Percentiles rank a stretch among this genome's conserved stretches.
These are phyloP conservation scores for Bifiguratus adelaidae DNA, from an alignment of 192 early-diverging fungal species.

Conservation along the genomic window DNA sequence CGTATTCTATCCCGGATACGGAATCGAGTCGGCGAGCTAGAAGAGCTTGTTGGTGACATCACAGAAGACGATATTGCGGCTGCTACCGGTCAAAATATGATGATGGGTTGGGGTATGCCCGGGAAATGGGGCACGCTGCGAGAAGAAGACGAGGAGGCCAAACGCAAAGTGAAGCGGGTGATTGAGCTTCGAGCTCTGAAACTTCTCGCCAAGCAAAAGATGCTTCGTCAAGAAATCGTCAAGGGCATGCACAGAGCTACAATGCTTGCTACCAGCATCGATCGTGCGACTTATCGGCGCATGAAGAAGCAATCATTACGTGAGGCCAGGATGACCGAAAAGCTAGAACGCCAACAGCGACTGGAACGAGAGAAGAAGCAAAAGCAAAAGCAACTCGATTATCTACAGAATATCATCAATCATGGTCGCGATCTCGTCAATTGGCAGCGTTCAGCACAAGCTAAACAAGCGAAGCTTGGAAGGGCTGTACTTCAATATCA, in stretches of 20 bases:
- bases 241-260: slow-evolving; percentile 62
- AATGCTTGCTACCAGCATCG: slow-evolving; percentile 67
- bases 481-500: slow-evolving; percentile 68
- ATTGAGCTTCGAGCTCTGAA: slow-evolving; percentile 85
- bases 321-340: slow-evolving; percentile 82
- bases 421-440: slow-evolving; percentile 63
- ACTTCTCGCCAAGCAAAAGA: slow-evolving; percentile 69
- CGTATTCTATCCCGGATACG: slow-evolving; percentile 56
- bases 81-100: no score
- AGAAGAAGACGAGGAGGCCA: slow-evolving; percentile 15
- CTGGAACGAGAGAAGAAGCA: slow-evolving; percentile 79
- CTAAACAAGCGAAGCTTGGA: slow-evolving; percentile 64
- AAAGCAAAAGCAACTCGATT: slow-evolving; percentile 74
- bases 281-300: slow-evolving; percentile 64
- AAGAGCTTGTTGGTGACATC: slow-evolving; percentile 51
- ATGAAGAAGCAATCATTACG: slow-evolving; percentile 78
- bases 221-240: slow-evolving; percentile 63
- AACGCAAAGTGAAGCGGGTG: slow-evolving; percentile 57
- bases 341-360: slow-evolving; percentile 81
- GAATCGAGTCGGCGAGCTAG: slow-evolving; percentile 72
- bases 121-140: no score
- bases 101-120: no score
- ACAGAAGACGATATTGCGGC: slow-evolving; percentile 11
- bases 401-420: slow-evolving; percentile 59
- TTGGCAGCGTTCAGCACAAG: slow-evolving; percentile 59